These are phyloP conservation scores for Haemoproteus tartakovskyi DNA, from an alignment of 169 alveolate genomes.

Conservation along the genomic window DNA sequence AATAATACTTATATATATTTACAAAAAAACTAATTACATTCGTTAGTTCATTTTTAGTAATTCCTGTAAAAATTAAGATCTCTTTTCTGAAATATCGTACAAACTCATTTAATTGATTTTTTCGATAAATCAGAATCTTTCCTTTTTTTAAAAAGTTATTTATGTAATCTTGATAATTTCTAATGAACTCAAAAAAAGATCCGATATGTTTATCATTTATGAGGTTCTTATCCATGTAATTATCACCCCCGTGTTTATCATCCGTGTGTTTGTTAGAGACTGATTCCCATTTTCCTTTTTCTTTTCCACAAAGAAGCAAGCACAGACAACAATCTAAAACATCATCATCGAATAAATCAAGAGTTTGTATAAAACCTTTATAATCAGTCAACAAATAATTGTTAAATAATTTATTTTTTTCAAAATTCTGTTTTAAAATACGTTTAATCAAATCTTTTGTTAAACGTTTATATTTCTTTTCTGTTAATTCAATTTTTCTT, in stretches of 20 bases:
- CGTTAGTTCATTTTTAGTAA: slow-evolving; percentile 1
- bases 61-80: slow-evolving; percentile 12
- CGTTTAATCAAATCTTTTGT: slow-evolving; percentile 46
- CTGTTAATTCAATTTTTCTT: slow-evolving; percentile 55
- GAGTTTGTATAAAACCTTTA: slow-evolving; percentile 5
- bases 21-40: slow-evolving; percentile 1
- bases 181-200: no score
- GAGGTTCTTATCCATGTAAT: no score
- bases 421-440: slow-evolving; percentile 52
- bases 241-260: no score
- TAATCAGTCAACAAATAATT: slow-evolving; percentile 25
- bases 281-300: no score
- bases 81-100: slow-evolving; percentile 13
- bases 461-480: slow-evolving; percentile 31
- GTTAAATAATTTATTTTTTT: slow-evolving; percentile 11
- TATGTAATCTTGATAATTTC: no score
- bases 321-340: slow-evolving; percentile 28
- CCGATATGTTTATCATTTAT: no score
- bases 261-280: no score
- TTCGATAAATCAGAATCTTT: slow-evolving; percentile 32
- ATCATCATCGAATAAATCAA: slow-evolving; percentile 7
- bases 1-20: slow-evolving; percentile 17
- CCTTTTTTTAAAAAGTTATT: slow-evolving; percentile 37
- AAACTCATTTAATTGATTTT: slow-evolving; percentile 6
- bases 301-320: slow-evolving; percentile 1